Base-by-base conservation (phyloP, 2,329 filamentous ascomycete genomes). In the Emergomyces pasteurianus region DNA sequence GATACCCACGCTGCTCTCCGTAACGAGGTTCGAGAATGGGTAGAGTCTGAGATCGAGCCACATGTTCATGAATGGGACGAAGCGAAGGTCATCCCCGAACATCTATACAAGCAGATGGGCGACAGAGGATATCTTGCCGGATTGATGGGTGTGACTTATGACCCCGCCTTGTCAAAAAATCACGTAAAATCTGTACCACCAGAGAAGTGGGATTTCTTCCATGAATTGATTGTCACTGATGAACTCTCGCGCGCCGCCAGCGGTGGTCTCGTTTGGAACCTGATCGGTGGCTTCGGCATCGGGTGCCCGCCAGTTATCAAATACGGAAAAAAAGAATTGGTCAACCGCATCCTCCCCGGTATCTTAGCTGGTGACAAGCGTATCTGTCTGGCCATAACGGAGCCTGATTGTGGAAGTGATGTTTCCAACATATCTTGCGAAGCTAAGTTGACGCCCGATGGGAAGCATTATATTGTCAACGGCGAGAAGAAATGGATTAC, bases 401-500 rank as follows among this genome's bases (percentile, higher is more conserved):
- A 99, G 78, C 94, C 88, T 63, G 92, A 97, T 77, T 94, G 92
- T 14, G 94, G 94, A 52, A 90, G 86, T 66, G 94, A 99, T 73
- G 94, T 99, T 10, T 94, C 94, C 62, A 97, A 96, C 77, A 74
- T 99, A 67, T 94, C 87, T 16, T 97, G 92, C 75, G 92, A 97
- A 80, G 94, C 94, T 31, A 96, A 96, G 81, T 83, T 97, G 61
- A 89, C 84, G 65, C 89, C 94, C 68, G 94, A 99, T 70, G 94
- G 94, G 71, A 97, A 97, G 81, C 90, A 97, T 79, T 99, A 95
- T 78, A 97, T 97, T 67, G 94, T 99, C 77, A 99, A 97, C 72
- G 94, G 94, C 60, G 92, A 96, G 84, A 97, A 99, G 88, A 99
- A 99, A 80, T 97, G 94, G 92, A 97, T 97, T 76, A 97, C 92